Evolutionary conservation across 805 yeast genomes (phyloP).

Genomic region (Pachysolen tannophilus): DNA sequence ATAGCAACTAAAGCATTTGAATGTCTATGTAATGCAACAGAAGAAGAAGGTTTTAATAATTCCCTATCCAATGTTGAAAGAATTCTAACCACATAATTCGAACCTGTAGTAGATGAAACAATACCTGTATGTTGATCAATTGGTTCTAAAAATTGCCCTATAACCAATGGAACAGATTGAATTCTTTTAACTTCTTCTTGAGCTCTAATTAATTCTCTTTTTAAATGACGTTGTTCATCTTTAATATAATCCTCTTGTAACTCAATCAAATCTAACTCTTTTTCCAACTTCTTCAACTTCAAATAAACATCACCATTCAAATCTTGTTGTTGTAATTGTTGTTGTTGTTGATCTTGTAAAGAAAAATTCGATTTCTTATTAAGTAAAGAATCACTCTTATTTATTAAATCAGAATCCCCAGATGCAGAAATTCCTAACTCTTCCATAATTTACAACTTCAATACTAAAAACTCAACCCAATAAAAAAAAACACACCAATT

Average conservation of each 20-base stretch:
- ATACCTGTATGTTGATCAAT: conserved; percentile 95
- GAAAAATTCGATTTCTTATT: conserved; percentile 15
- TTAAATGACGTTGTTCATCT: conserved; percentile 95
- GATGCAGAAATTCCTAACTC: conserved; percentile 46
- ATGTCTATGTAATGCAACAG: conserved; percentile 97
- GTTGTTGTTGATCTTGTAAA: conserved; percentile 15
- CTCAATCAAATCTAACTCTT: conserved; percentile 74
- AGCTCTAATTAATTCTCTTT: conserved; percentile 89
- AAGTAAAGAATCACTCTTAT: conserved; percentile 11
- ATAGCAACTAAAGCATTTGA: conserved; percentile 97
- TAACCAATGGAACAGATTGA: conserved; percentile 94
- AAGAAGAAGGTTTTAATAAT: conserved; percentile 85
- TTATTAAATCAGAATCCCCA: conserved; percentile 19
- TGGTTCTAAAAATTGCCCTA: conserved; percentile 97
- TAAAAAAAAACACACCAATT: too few relatives aligned
- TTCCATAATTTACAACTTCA: too few relatives aligned
- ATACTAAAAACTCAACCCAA: too few relatives aligned
- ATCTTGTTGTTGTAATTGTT: conserved; percentile 15
- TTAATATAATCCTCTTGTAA: conserved; percentile 96
- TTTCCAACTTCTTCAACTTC: conserved; percentile 80
- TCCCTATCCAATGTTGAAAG: conserved; percentile 93
- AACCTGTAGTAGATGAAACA: conserved; percentile 95
- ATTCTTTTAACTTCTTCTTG: conserved; percentile 98
- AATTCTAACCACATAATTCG: conserved; percentile 93
- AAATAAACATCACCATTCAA: conserved; percentile 63